Evolutionary conservation across 768 basidiomycete species (phyloP).

Genomic region (Trametes cinnabarina): DNA sequence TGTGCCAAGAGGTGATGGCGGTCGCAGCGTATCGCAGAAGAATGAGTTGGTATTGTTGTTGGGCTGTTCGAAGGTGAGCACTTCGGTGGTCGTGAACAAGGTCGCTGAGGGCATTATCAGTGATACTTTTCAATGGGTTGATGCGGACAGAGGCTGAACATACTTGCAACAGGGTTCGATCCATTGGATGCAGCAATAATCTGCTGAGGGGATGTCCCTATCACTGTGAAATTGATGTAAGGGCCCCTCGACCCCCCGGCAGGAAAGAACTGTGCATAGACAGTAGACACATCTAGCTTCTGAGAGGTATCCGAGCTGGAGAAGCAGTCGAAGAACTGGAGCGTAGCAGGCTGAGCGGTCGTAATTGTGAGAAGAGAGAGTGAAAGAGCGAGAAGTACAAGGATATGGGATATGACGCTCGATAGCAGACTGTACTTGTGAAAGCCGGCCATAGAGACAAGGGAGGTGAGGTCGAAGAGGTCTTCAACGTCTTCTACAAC

Average conservation of each 20-base stretch:
- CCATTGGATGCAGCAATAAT: conserved; percentile 60
- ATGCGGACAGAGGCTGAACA: conserved; percentile 7
- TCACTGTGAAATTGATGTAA: conserved; percentile 67
- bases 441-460: conserved; percentile 17
- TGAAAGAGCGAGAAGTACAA: conserved; percentile 20
- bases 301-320: conserved; percentile 43
- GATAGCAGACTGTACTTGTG: background rate
- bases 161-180: conserved; percentile 57
- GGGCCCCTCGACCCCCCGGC: conserved; percentile 32
- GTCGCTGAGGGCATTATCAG: conserved; percentile 60
- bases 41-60: conserved; percentile 69
- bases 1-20: conserved; percentile 50
- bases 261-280: conserved; percentile 69
- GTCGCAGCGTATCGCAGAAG: conserved; percentile 77
- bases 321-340: conserved; percentile 72
- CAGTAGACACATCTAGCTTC: conserved; percentile 64
- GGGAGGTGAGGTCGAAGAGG: background rate
- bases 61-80: conserved; percentile 76
- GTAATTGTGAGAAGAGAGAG: conserved; percentile 14
- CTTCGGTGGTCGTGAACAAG: conserved; percentile 77
- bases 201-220: conserved; percentile 59
- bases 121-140: background rate
- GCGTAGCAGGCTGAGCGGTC: conserved; percentile 52
- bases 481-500: conserved; percentile 10
- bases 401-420: conserved; percentile 7